A percentile compares a stretch with the other conserved stretches of the same genome.
Conservation (phyloP, 1,284 basidiomycete species). For the Pseudozyma sp. region DNA sequence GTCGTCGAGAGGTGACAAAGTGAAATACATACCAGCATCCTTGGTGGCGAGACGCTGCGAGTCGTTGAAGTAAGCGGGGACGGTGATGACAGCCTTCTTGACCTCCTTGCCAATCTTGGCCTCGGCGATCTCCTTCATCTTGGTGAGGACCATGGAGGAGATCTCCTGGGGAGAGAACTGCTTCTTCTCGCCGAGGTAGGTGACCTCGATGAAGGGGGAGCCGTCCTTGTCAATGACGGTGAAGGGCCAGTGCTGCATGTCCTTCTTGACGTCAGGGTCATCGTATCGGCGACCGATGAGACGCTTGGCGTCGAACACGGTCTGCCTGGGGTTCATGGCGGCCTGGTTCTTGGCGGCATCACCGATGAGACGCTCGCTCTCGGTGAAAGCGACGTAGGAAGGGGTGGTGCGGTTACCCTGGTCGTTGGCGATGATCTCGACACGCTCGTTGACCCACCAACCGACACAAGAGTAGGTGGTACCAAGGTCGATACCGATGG, state of each 20-base stretch:
- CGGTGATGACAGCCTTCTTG: constrained; percentile 78
- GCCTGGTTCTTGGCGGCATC: constrained; percentile 78
- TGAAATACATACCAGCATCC: constrained; percentile 66
- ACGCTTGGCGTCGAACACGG: constrained; percentile 73
- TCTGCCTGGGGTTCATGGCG: constrained; percentile 94
- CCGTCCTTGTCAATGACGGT: constrained; percentile 75
- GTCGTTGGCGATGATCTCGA: constrained; percentile 70
- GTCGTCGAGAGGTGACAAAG: not conserved
- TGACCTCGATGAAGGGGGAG: constrained; percentile 73
- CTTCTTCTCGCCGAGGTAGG: constrained; percentile 75
- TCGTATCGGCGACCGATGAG: constrained; percentile 96
- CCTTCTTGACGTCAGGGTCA: constrained; percentile 75
- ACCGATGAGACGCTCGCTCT: constrained; percentile 97
- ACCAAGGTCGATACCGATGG: constrained; percentile 84
- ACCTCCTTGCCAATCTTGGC: constrained; percentile 76
- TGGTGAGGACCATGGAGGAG: constrained; percentile 96
- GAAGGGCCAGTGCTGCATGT: constrained; percentile 81
- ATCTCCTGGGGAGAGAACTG: constrained; percentile 78
- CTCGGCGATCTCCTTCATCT: constrained; percentile 91
- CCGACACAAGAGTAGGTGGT: constrained; percentile 86
- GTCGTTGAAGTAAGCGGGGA: constrained; percentile 79
- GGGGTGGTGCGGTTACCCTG: constrained; percentile 97
- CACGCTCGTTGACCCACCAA: constrained; percentile 66
- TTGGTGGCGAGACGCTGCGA: constrained; percentile 77
- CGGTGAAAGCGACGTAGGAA: constrained; percentile 97